Evolutionary conservation across 441 rosid genomes (phyloP).

Genomic region (Populus hybrid): DNA sequence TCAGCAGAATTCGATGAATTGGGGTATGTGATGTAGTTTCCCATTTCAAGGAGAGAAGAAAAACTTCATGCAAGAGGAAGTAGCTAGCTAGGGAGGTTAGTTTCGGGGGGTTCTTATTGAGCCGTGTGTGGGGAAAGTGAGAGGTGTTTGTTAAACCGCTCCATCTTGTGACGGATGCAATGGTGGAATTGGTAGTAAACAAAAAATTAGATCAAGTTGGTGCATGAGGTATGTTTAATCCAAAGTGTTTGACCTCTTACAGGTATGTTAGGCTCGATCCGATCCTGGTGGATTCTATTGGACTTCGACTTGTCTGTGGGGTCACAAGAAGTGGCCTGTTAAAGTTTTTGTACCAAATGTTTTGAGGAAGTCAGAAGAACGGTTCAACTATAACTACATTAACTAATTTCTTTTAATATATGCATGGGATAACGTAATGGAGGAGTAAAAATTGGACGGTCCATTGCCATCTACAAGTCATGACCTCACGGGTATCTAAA

Average conservation of each 20-base stretch:
- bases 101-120: background rate
- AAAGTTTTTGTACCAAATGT: background rate
- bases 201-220: conserved; percentile 29
- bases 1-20: conserved; percentile 8
- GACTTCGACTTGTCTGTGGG: background rate
- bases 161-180: conserved; percentile 47
- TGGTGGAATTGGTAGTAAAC: conserved; percentile 43
- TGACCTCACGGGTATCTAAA: background rate
- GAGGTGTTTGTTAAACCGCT: conserved; percentile 71
- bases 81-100: background rate
- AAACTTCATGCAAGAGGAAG: background rate
- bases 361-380: conserved; percentile 23
- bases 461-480: background rate
- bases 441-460: conserved; percentile 25
- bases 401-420: background rate
- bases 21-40: conserved; percentile 36
- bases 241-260: background rate
- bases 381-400: conserved; percentile 40
- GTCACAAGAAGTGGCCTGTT: background rate
- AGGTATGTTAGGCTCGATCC: background rate
- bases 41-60: conserved; percentile 31
- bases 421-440: background rate
- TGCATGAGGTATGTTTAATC: background rate
- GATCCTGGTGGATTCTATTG: background rate
- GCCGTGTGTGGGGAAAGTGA: conserved; percentile 13